A percentile compares a stretch with the other conserved stretches of the same genome.
phyloP scores from a whole-genome alignment of 305 asterid species.

The Fraxinus ornus region DNA sequence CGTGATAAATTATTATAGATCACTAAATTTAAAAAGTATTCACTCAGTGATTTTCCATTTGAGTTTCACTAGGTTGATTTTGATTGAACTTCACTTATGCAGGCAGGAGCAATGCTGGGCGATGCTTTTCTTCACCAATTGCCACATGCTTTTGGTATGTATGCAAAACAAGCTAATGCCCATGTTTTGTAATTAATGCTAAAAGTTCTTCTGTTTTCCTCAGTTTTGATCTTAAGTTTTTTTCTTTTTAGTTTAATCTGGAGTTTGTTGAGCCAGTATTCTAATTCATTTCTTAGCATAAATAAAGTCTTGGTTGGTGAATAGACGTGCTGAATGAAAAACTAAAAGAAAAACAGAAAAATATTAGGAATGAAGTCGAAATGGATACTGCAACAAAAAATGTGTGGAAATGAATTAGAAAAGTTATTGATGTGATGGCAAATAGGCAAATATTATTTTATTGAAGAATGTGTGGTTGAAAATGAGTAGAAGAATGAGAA shows the following conservation, averaged over 20 bases:
- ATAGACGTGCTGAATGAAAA: not conserved
- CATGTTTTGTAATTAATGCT: slow-evolving; percentile 16
- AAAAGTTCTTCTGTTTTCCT: not conserved
- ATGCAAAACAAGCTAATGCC: slow-evolving; percentile 8
- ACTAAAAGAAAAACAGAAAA: not conserved
- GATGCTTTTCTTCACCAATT: slow-evolving; percentile 99
- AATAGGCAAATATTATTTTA: too few species aligned
- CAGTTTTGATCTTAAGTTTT: not conserved
- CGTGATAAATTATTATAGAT: slow-evolving; percentile 3
- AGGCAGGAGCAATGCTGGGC: slow-evolving; percentile 99
- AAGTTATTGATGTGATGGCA: too few species aligned
- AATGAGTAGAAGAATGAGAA: too few species aligned
- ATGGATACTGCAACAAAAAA: too few species aligned
- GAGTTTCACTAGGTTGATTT: slow-evolving; percentile 23
- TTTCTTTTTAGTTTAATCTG: not conserved
- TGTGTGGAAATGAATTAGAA: too few species aligned
- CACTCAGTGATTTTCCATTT: not conserved
- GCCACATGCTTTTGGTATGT: slow-evolving; percentile 98
- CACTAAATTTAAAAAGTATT: not conserved
- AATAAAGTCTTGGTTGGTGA: not conserved
- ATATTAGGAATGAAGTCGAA: not conserved
- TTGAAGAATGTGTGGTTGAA: too few species aligned
- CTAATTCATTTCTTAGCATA: slow-evolving; percentile 4
- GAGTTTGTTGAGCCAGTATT: not conserved
- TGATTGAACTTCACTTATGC: slow-evolving; percentile 30